Base-by-base conservation (phyloP, 2,329 filamentous ascomycete genomes). In the Pestalotiopsis sp. region DNA sequence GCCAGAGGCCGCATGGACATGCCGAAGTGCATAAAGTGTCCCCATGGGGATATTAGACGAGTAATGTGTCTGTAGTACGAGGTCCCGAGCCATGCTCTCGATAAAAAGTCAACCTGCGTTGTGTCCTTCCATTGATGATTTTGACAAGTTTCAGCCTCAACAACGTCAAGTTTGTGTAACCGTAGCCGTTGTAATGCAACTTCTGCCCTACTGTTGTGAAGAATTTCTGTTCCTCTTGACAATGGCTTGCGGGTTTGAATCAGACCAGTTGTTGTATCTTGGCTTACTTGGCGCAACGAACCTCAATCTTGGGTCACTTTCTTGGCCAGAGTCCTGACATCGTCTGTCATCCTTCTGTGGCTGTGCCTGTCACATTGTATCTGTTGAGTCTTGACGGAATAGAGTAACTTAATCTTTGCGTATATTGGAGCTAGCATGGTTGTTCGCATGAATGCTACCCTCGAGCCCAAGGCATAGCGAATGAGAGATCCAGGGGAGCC, bases 201-300 rank as follows among this genome's bases (percentile, higher is more conserved):
- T n/a, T 56, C 40, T 66, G 63, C 41, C 49, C n/a, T 66, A 31
- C 49, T 57, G 49, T 66, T 20, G 40, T 66, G 63, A 57, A 66
- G 38, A 5, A 57, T 36, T 6, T 58, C n/a, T 62, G 27, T 20
- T 62, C 27, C 4, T n/a, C 59, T 40, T 62, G 31, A 14, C 31
- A 40, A n/a, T 7, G 20, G 17, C 7, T 52, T 52, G 45, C 9
- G 20, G 3, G n/a, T 52, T 20, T 52, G 45, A 52, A 4, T 3
- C 4, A n/a, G 45, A 14, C 45, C 45, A 52, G 45, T 23, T 52
- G 45, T 52, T 52, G 45, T 52, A 52, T 23, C 45, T 52, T 52
- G 45, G 45, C 7, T 36, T 9, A 36, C 31, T 52, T 23, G 45
- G 45, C 17, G 45, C n/a, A 23, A 52, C 20, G 45, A n/a, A 52